These are phyloP conservation scores for Beauveria asiatica DNA, from an alignment of 2,329 filamentous ascomycete species.

Conservation along the genomic window DNA sequence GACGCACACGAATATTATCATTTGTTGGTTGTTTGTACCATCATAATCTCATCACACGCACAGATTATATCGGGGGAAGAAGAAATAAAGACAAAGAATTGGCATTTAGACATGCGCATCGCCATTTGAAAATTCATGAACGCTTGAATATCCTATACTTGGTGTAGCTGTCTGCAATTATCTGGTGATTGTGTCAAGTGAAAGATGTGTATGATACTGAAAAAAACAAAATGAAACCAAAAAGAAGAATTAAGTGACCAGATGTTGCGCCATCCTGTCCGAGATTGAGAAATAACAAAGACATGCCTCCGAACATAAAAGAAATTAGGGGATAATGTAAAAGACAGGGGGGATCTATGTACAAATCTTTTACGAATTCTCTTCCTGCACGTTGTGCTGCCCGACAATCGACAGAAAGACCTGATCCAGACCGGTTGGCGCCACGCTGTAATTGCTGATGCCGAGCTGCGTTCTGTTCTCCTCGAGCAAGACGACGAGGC, in stretches of 20 bases:
- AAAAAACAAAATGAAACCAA: background rate
- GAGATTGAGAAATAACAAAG: background rate
- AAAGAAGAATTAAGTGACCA: too few species aligned
- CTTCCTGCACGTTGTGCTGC: conserved; percentile 69
- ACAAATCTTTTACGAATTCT: conserved; percentile 31
- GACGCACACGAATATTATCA: background rate
- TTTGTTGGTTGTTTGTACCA: background rate
- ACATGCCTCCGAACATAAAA: background rate
- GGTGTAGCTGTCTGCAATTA: background rate
- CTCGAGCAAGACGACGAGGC: conserved; percentile 66
- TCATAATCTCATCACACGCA: conserved; percentile 6
- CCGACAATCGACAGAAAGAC: conserved; percentile 83
- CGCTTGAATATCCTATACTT: background rate
- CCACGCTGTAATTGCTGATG: conserved; percentile 79
- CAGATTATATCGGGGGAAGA: background rate
- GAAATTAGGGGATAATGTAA: too few species aligned
- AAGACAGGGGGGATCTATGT: too few species aligned
- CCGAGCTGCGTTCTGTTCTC: conserved; percentile 58
- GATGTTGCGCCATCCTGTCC: background rate
- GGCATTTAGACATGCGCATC: background rate
- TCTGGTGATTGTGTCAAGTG: background rate
- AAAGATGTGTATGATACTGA: background rate
- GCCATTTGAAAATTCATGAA: background rate
- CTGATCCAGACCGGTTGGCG: conserved; percentile 79
- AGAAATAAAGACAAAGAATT: background rate